Conservation (phyloP, 441 rosid species). For the Hypseocharis bilobata region DNA sequence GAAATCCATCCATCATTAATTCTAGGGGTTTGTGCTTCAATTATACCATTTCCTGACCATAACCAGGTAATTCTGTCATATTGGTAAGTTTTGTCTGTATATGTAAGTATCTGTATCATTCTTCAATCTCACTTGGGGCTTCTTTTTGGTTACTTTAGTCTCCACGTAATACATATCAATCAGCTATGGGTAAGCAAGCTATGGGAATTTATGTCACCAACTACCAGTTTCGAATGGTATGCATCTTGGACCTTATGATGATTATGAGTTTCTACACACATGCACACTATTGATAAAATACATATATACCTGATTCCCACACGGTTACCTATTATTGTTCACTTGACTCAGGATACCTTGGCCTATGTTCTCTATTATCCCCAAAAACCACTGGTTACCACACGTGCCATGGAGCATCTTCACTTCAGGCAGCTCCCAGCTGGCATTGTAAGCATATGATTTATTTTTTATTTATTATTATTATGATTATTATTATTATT, state of each 20-base stretch:
- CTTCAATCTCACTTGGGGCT: conserved; percentile 12
- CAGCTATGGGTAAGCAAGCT: conserved; percentile 99
- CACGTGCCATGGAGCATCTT: conserved; percentile 98
- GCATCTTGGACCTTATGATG: conserved; percentile 14
- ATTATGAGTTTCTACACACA: neutral
- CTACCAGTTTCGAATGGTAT: conserved; percentile 91
- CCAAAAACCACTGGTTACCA: conserved; percentile 93
- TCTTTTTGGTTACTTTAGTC: conserved; percentile 45
- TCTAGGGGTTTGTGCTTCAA: conserved; percentile 94
- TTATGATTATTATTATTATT: conserved; percentile 6
- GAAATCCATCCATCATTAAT: conserved; percentile 96
- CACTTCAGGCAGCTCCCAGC: conserved; percentile 99
- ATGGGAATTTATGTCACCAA: conserved; percentile 98
- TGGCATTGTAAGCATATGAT: conserved; percentile 60
- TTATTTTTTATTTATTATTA: neutral
- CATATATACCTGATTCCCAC: neutral
- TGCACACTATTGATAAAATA: too few species aligned
- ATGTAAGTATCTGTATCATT: neutral
- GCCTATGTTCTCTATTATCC: conserved; percentile 97
- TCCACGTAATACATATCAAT: conserved; percentile 97
- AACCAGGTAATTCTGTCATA: conserved; percentile 59
- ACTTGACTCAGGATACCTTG: conserved; percentile 61
- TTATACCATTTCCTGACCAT: conserved; percentile 97
- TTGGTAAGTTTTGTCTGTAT: conserved; percentile 2
- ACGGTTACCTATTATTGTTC: conserved; percentile 5